phyloP scores from a whole-genome alignment of 441 rosid genomes.

The Croton setiger region DNA sequence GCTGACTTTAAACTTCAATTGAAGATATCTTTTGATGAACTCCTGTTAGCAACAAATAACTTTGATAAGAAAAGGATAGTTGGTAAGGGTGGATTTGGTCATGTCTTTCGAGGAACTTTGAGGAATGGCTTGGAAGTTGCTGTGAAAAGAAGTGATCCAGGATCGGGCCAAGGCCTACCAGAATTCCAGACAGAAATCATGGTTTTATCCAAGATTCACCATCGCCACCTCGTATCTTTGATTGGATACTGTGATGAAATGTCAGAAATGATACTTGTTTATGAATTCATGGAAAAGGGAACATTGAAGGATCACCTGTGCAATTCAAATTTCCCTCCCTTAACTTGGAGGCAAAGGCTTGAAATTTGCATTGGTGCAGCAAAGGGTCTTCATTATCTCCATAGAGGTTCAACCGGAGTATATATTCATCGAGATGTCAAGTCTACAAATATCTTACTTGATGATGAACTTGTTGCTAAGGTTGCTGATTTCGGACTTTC shows the following conservation, averaged over 20 bases:
- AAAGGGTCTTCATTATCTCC: constrained; percentile 45
- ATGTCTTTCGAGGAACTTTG: constrained; percentile 35
- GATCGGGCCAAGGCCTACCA: constrained; percentile 40
- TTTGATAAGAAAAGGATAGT: constrained; percentile 32
- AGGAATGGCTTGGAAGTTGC: constrained; percentile 37
- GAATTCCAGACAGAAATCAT: constrained; percentile 46
- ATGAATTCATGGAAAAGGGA: constrained; percentile 48
- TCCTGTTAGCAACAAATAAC: constrained; percentile 33
- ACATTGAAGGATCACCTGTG: constrained; percentile 40
- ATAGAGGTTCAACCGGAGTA: constrained; percentile 32
- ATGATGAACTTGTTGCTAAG: constrained; percentile 28
- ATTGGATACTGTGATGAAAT: constrained; percentile 44
- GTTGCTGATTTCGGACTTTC: constrained; percentile 54
- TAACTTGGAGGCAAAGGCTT: constrained; percentile 48
- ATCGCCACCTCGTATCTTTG: constrained; percentile 43
- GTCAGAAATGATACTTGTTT: constrained; percentile 45
- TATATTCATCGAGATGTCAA: constrained; percentile 43
- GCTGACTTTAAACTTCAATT: constrained; percentile 35
- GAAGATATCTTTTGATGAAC: constrained; percentile 34
- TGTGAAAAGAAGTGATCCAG: constrained; percentile 40
- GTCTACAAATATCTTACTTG: constrained; percentile 41
- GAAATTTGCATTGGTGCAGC: constrained; percentile 61
- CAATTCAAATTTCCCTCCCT: constrained; percentile 21
- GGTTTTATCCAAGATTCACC: constrained; percentile 40
- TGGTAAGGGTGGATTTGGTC: constrained; percentile 45